A percentile compares a stretch with the other conserved stretches of the same genome.
Conservation (phyloP, 2,329 filamentous ascomycete genomes). For the Phoma herbarum region DNA sequence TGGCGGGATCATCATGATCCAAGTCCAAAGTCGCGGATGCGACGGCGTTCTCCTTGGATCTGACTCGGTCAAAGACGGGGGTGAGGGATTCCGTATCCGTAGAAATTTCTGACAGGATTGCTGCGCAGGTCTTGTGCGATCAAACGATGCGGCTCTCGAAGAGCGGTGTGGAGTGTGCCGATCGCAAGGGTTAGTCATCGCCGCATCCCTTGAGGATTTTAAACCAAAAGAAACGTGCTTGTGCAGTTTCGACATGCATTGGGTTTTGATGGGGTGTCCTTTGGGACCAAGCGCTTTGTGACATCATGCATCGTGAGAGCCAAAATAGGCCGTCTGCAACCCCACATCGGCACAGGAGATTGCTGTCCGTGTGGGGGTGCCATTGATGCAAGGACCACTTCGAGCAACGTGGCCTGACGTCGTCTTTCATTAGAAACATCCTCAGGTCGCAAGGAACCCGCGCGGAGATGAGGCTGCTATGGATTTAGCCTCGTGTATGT, state of each 20-base stretch:
- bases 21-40: conserved; percentile 16
- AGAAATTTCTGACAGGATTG: background rate
- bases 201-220: background rate
- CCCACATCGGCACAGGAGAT: conserved; percentile 19
- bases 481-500: background rate
- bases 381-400: conserved; percentile 23
- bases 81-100: background rate
- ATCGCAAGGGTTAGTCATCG: conserved; percentile 6
- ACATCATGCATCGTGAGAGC: conserved; percentile 38
- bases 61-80: conserved; percentile 1
- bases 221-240: background rate
- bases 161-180: conserved; percentile 24
- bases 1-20: conserved; percentile 18
- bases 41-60: conserved; percentile 25
- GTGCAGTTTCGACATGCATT: too few species aligned
- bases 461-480: conserved; percentile 6
- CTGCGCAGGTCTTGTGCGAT: conserved; percentile 1
- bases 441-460: background rate
- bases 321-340: conserved; percentile 17
- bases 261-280: conserved; percentile 6
- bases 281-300: conserved; percentile 20
- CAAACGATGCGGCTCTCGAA: conserved; percentile 5
- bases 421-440: background rate
- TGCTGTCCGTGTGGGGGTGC: conserved; percentile 35
- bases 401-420: conserved; percentile 15